Evolutionary conservation across 257 asterid species (phyloP), one percentile per base, ranked within the genome.

Genomic region (Leptodermis oblonga): DNA sequence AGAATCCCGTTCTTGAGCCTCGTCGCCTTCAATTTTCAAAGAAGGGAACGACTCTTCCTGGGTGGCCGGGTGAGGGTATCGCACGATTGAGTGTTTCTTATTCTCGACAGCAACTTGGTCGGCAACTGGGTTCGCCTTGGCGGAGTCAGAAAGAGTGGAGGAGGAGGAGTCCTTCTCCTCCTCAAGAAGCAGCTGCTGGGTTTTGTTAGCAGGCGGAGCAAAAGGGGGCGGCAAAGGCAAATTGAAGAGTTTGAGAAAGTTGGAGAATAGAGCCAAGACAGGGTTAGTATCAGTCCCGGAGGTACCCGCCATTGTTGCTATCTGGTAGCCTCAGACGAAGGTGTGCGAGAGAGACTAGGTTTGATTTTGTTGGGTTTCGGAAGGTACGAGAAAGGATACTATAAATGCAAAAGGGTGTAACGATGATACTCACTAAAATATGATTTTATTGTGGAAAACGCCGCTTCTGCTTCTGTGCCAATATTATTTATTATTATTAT

Each of bases 11-110:
- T 82, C 90, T 48, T 56, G 59, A 76, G 77, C 75, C 56, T 71
- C 88, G 23, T 80, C 88, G 15, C 81, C 67, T 76, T 88, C 88
- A 65, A 88, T 75, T 76, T 83, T 86, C 83, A 88, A 17, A 54
- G 85, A 75, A 73, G 78, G 76, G 41, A 72, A 68, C 28, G 52
- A 71, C 78, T 73, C 48, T 8, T 36, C 18, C 36, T 33, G 58
- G 17, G n/a, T n/a, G n/a, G 68, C 7, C 1, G 74, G 85, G 73
- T 34, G 75, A 37, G 90, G 89, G n/a, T 80, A 79, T 56, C 70
- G 76, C 64, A 83, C 88, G n/a, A 71, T 25, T 25, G 55, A 54
- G 13, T 85, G 60, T 12, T 76, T 79, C 5, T 46, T 54, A 34
- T 71, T 81, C 9, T 82, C 73, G 41, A 56, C 73, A 28, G 23